phyloP scores from a whole-genome alignment of 805 yeast species.

The Ogataea ramenticola region DNA sequence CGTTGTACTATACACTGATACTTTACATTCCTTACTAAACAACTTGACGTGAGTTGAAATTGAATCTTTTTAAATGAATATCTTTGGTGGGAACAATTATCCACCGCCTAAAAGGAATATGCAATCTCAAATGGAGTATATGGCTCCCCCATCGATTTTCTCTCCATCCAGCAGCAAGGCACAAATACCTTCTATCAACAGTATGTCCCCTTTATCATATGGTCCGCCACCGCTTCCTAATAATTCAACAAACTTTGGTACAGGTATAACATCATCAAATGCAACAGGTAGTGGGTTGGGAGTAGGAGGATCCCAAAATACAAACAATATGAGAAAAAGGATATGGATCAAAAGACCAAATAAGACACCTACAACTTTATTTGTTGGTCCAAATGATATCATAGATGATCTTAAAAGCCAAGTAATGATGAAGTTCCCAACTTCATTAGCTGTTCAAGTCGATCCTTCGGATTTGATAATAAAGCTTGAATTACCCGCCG shows the following conservation, averaged over 20 bases:
- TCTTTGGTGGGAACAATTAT: background rate
- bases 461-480: slow-evolving; percentile 65
- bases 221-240: slow-evolving; percentile 1
- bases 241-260: no score
- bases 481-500: slow-evolving; percentile 15
- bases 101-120: background rate
- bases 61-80: no score
- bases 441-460: slow-evolving; percentile 48
- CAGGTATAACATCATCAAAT: no score
- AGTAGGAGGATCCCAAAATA: no score
- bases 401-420: slow-evolving; percentile 76
- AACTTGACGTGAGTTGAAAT: no score
- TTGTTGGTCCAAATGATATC: slow-evolving; percentile 53
- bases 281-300: no score
- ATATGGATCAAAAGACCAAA: slow-evolving; percentile 48
- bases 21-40: no score
- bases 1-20: no score
- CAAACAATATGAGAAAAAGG: slow-evolving; percentile 31
- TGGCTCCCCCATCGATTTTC: background rate
- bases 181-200: background rate
- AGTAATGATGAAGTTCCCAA: slow-evolving; percentile 58
- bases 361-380: slow-evolving; percentile 63
- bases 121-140: background rate
- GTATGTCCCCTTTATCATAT: background rate
- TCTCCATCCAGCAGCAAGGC: background rate